Evolutionary conservation across 495 filamentous ascomycete genomes (phyloP), one percentile per base, ranked within the genome.

Genomic region (Talaromyces ruber): DNA sequence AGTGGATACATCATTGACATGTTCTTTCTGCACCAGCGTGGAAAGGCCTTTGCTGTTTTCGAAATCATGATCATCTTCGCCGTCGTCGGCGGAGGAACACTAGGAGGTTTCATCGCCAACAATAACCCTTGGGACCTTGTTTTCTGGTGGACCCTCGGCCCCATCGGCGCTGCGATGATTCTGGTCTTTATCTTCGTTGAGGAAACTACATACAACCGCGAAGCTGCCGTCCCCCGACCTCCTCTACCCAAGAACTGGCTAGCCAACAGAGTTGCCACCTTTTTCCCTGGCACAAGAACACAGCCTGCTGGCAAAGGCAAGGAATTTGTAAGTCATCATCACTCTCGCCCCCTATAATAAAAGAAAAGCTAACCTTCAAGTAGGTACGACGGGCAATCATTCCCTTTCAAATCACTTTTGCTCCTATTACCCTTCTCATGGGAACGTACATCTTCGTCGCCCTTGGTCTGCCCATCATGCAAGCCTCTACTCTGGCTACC

Each of bases 101-200:
- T 82, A 50, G 74, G 71, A 0, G 81, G 75, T 4, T 82, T 81
- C 55, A 75, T 82, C 60, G 72, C 75, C 0, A 67, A 71, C 0
- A 64, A 70, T n/a, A 65, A 63, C 0, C 72, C 73, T 16, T 83
- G 79, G 72, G 70, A 73, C 0, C 67, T 76, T 6, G 72, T 76
- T 60, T 82, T 79, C 67, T 84, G 81, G 80, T 83, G 80, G 80
- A 76, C 75, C 0, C 68, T 82, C 1, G 76, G 70, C 8, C 60
- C 77, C 0, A 62, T 77, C 1, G 78, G 73, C 3, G 67, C 74
- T 24, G 68, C 76, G 6, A 69, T 77, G 18, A 67, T 81, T 21
- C 66, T 74, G n/a, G 70, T 78, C 8, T 76, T 82, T 34, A 47
- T 71, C 29, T 77, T 78, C 59, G 67, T 81, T 5, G 76, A 82